Percentiles rank a stretch among this genome's conserved stretches.
These are phyloP conservation scores for Malassezia caprae DNA, from an alignment of 1,284 basidiomycete species.

Conservation along the genomic window DNA sequence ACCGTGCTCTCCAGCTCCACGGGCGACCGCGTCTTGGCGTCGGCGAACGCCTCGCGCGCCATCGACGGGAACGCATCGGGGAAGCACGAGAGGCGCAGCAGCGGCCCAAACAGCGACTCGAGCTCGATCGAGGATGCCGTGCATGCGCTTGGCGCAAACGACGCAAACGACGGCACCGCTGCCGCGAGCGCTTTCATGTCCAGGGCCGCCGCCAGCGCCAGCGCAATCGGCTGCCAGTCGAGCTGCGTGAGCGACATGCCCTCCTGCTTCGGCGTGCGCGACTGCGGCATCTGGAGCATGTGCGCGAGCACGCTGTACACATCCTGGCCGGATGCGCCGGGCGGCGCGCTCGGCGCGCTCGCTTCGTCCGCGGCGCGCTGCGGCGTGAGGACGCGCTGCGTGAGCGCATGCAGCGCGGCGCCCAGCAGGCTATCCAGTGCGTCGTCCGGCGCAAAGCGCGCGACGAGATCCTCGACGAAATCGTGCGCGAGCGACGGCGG, in stretches of 20 bases:
- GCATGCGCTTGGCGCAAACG: slow-evolving; percentile 60
- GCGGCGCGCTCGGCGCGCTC: not conserved
- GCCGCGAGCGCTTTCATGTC: slow-evolving; percentile 72
- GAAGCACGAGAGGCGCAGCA: slow-evolving; percentile 36
- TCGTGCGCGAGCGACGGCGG: slow-evolving; percentile 48
- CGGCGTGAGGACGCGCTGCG: slow-evolving; percentile 23
- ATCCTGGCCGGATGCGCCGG: not conserved
- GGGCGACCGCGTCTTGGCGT: slow-evolving; percentile 24
- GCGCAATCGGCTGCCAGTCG: slow-evolving; percentile 73
- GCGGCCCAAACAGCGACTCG: slow-evolving; percentile 38
- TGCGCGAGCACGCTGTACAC: slow-evolving; percentile 7
- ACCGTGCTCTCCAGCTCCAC: slow-evolving; percentile 33
- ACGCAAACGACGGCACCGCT: slow-evolving; percentile 54
- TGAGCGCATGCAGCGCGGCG: slow-evolving; percentile 43
- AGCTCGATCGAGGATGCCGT: slow-evolving; percentile 52
- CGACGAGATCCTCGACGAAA: slow-evolving; percentile 52
- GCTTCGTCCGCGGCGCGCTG: no score
- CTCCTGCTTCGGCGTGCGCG: slow-evolving; percentile 13
- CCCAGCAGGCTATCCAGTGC: slow-evolving; percentile 50
- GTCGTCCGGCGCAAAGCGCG: slow-evolving; percentile 48
- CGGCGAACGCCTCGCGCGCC: slow-evolving; percentile 28
- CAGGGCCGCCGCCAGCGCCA: slow-evolving; percentile 68
- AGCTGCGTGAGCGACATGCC: slow-evolving; percentile 49
- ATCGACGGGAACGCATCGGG: slow-evolving; percentile 36
- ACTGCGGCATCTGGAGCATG: slow-evolving; percentile 14